A percentile compares a stretch with the other conserved stretches of the same genome.
phyloP scores from a whole-genome alignment of 2,329 filamentous ascomycete genomes.

The Neonectria magnoliae region DNA sequence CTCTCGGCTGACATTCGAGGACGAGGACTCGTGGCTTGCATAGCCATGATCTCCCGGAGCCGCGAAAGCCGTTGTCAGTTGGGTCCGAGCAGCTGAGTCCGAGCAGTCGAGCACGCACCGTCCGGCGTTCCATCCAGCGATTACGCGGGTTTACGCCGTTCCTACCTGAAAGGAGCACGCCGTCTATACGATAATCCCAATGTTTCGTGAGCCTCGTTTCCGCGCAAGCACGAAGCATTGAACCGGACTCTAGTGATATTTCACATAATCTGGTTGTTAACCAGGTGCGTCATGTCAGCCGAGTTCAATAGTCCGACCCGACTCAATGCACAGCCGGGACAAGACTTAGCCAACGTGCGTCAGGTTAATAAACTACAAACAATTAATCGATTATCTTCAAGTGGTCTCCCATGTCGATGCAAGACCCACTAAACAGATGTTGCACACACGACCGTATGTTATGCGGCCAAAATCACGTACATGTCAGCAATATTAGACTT shows the following conservation, averaged over 20 bases:
- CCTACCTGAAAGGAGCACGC: conserved; percentile 7
- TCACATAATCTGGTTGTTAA: not conserved
- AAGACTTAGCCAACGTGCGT: not conserved
- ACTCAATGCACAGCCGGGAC: not conserved
- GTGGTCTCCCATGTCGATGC: not conserved
- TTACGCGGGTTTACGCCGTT: not conserved
- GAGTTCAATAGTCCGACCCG: not conserved
- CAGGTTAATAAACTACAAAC: conserved; percentile 3
- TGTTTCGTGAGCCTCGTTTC: not conserved
- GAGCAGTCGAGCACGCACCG: conserved; percentile 11
- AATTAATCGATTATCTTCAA: not conserved
- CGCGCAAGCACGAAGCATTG: not conserved
- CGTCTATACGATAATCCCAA: not conserved
- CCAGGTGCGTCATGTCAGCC: not conserved
- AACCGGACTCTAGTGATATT: not conserved
- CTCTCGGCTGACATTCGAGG: conserved; percentile 17
- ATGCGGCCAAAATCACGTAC: conserved; percentile 22
- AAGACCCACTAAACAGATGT: conserved; percentile 7
- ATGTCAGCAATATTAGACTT: conserved; percentile 13
- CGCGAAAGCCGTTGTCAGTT: conserved; percentile 6
- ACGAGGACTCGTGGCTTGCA: conserved; percentile 10
- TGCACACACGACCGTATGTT: conserved; percentile 10
- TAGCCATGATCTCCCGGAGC: conserved; percentile 12
- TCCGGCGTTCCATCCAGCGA: conserved; percentile 2
- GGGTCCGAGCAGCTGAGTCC: conserved; percentile 1